Percentiles rank a stretch among this genome's conserved stretches.
Evolutionary conservation across 352 stramenopile species (phyloP).

Genomic region (Phytopythium delawarense): DNA sequence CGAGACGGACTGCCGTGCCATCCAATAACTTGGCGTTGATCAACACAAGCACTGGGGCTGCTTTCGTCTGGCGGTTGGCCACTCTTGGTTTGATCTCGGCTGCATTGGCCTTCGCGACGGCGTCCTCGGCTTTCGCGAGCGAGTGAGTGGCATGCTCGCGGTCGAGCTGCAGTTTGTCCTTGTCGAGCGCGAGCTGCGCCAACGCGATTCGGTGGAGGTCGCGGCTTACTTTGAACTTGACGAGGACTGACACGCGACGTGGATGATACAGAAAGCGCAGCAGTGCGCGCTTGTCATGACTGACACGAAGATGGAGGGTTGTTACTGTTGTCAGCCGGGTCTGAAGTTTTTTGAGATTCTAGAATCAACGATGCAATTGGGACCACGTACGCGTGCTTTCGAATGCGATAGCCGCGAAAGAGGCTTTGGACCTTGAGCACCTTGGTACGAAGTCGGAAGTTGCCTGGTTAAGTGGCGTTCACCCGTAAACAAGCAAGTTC

Average conservation of each 20-base stretch:
- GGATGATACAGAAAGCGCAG: slow-evolving; percentile 7
- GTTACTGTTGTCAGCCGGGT: background rate
- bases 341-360: no score
- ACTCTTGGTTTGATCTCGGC: slow-evolving; percentile 1
- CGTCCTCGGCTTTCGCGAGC: background rate
- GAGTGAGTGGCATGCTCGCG: slow-evolving; percentile 7
- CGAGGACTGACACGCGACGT: slow-evolving; percentile 18
- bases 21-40: slow-evolving; percentile 25
- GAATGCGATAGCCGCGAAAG: slow-evolving; percentile 34
- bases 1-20: slow-evolving; percentile 24
- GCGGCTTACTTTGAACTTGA: slow-evolving; percentile 15
- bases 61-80: slow-evolving; percentile 13
- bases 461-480: background rate
- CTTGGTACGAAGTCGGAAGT: slow-evolving; percentile 25
- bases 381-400: slow-evolving; percentile 20
- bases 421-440: slow-evolving; percentile 38
- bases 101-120: background rate
- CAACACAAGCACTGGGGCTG: slow-evolving; percentile 11
- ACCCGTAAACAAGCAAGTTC: background rate
- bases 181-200: slow-evolving; percentile 9
- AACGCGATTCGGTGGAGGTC: slow-evolving; percentile 21
- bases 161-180: slow-evolving; percentile 16
- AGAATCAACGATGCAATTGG: background rate
- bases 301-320: background rate
- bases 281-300: slow-evolving; percentile 9